Evolutionary conservation across 2,329 filamentous ascomycete species (phyloP).

Genomic region (Tolypocladium ovalisporum): DNA sequence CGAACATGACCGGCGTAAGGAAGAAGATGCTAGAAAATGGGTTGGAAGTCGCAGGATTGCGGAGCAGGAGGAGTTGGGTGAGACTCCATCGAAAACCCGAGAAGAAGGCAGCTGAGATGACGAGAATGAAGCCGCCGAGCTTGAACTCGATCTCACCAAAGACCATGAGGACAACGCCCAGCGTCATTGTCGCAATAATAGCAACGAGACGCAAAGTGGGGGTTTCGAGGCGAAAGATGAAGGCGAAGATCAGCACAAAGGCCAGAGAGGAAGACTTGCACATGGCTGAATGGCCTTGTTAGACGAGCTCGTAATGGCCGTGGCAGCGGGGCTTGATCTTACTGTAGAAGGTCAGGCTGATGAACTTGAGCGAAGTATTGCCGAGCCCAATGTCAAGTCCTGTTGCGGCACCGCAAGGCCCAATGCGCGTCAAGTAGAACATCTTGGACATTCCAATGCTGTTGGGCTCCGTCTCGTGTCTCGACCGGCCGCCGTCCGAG

Average conservation of each 20-base stretch:
- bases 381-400: slow-evolving; percentile 92
- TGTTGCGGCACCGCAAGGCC: slow-evolving; percentile 84
- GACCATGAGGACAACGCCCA: slow-evolving; percentile 96
- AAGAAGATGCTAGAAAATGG: slow-evolving; percentile 97
- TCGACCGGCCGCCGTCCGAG: slow-evolving; percentile 38
- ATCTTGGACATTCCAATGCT: slow-evolving; percentile 67
- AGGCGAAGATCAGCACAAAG: slow-evolving; percentile 91
- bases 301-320: slow-evolving; percentile 5
- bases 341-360: slow-evolving; percentile 94
- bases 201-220: slow-evolving; percentile 76
- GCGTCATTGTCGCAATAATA: slow-evolving; percentile 86
- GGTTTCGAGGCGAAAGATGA: slow-evolving; percentile 81
- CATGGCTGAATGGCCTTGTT: slow-evolving; percentile 52
- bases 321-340: slow-evolving; percentile 19
- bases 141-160: slow-evolving; percentile 89
- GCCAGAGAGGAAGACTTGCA: slow-evolving; percentile 95
- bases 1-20: slow-evolving; percentile 94
- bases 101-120: slow-evolving; percentile 90
- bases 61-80: slow-evolving; percentile 90
- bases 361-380: slow-evolving; percentile 92
- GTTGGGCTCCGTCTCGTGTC: slow-evolving; percentile 42
- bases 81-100: slow-evolving; percentile 96
- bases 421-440: slow-evolving; percentile 88
- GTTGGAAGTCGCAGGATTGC: slow-evolving; percentile 90
- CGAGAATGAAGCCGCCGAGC: slow-evolving; percentile 74